A percentile compares a stretch with the other conserved stretches of the same genome.
These are phyloP conservation scores for Solanum infundibuliforme DNA, from an alignment of 257 asterid species.

Conservation along the genomic window DNA sequence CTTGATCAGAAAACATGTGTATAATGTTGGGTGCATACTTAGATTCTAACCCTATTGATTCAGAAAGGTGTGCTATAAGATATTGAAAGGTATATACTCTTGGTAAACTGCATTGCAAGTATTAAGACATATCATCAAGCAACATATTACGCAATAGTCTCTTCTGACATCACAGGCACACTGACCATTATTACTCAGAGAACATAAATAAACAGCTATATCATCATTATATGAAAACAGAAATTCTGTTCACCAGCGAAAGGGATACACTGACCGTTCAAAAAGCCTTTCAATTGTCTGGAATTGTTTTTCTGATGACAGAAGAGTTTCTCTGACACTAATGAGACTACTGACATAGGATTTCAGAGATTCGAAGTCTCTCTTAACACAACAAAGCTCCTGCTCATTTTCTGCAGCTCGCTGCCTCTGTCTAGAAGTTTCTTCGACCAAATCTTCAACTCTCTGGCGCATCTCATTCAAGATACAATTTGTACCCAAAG, in stretches of 20 bases:
- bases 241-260: not conserved
- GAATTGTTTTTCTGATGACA: slow-evolving; percentile 95
- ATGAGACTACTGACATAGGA: slow-evolving; percentile 80
- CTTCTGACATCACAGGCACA: not conserved
- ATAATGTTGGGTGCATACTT: not conserved
- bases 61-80: not conserved
- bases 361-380: slow-evolving; percentile 84
- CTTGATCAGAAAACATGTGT: not conserved
- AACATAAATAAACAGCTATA: not conserved
- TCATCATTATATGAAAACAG: not conserved
- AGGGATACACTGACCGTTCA: slow-evolving; percentile 60
- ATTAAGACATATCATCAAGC: not conserved
- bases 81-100: not conserved
- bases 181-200: not conserved
- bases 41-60: not conserved
- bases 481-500: slow-evolving; percentile 59
- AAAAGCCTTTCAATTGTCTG: slow-evolving; percentile 90
- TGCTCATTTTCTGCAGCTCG: slow-evolving; percentile 92
- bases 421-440: slow-evolving; percentile 86
- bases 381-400: slow-evolving; percentile 90
- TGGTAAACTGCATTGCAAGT: not conserved
- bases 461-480: slow-evolving; percentile 86
- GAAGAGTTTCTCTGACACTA: slow-evolving; percentile 93
- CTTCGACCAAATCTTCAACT: slow-evolving; percentile 96
- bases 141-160: not conserved